Base-by-base conservation (phyloP, 2,329 filamentous ascomycete genomes). In the Xylogone sp. region DNA sequence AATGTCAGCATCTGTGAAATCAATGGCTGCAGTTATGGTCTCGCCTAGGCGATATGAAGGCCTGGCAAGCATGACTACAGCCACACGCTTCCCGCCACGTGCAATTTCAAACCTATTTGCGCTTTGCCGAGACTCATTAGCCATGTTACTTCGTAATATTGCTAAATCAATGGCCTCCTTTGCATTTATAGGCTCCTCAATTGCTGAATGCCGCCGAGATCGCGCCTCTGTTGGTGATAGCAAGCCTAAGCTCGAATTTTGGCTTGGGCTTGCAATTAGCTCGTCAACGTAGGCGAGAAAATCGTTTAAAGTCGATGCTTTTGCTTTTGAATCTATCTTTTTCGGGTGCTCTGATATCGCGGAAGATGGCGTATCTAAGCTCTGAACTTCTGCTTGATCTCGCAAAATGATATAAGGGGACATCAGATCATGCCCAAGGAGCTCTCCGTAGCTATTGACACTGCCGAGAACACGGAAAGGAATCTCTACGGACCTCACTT, bases 21-120 rank as follows among this genome's bases (percentile, higher is more conserved):
- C 92, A 53, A 99, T 82, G 0, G 85, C 87, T 59, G 90, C 86
- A 12, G 84, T 89, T 43, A 97, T 83, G 0, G 87, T 85, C 69
- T 99, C 94, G 53, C 94, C 94, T 1, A 99, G 76, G 43, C 92
- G 82, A 72, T 95, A 97, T 1, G 92, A 85, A 0, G 94, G 90
- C 9, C 94, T 84, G 4, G 92, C 88, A 27, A 99, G 79, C 71
- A 92, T 91, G 50, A 99, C 83, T 5, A 95, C 90, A 2, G 89
- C 93, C 12, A 99, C 92, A n/a, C 86, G 86, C 51, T 86, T 85
- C n/a, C 92, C 92, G 63, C 91, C 92, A 13, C 93, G 87, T 12
- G 93, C 87, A 66, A 99, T 97, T 65, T 96, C 92, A 67, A 97
- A 99, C 39, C 91, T 85, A 63, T 96, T 97, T n/a, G 87, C 82